These are phyloP conservation scores for Aspergillus pseudoviridinutans DNA, from an alignment of 2,329 filamentous ascomycete species.

Conservation along the genomic window DNA sequence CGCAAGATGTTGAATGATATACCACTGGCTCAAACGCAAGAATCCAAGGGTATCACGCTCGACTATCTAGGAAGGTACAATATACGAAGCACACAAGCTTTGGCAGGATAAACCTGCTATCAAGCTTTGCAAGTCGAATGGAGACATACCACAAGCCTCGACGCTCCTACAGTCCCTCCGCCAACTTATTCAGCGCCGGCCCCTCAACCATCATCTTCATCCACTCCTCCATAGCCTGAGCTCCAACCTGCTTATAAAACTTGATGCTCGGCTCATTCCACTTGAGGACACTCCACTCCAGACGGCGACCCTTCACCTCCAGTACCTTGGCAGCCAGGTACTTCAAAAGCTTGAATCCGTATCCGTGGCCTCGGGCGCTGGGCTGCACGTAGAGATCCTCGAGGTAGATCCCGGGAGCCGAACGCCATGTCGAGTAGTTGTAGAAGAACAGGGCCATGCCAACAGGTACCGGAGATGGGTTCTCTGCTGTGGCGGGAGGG, in stretches of 20 bases:
- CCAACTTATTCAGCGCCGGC: conserved; percentile 41
- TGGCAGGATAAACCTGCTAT: too few species aligned
- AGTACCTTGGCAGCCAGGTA: conserved; percentile 76
- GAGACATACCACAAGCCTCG: not conserved
- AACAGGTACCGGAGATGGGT: conserved; percentile 43
- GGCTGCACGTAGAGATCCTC: conserved; percentile 86
- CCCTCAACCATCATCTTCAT: conserved; percentile 49
- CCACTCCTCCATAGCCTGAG: conserved; percentile 46
- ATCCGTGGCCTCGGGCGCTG: conserved; percentile 68
- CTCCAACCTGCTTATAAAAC: conserved; percentile 64
- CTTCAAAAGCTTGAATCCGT: conserved; percentile 70
- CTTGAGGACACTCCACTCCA: conserved; percentile 89
- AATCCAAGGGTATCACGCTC: not conserved
- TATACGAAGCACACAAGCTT: not conserved
- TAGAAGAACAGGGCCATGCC: conserved; percentile 91
- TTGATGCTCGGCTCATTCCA: conserved; percentile 89
- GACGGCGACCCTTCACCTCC: conserved; percentile 65
- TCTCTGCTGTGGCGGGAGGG: conserved; percentile 44
- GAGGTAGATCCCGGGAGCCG: conserved; percentile 83
- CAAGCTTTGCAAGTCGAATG: too few species aligned
- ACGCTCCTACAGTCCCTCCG: conserved; percentile 17
- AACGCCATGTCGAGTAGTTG: conserved; percentile 92
- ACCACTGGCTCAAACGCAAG: not conserved
- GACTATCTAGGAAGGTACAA: not conserved
- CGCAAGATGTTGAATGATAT: not conserved